Conservation (phyloP, 176 grass and related monocot genomes). For the Oryza nivara region DNA sequence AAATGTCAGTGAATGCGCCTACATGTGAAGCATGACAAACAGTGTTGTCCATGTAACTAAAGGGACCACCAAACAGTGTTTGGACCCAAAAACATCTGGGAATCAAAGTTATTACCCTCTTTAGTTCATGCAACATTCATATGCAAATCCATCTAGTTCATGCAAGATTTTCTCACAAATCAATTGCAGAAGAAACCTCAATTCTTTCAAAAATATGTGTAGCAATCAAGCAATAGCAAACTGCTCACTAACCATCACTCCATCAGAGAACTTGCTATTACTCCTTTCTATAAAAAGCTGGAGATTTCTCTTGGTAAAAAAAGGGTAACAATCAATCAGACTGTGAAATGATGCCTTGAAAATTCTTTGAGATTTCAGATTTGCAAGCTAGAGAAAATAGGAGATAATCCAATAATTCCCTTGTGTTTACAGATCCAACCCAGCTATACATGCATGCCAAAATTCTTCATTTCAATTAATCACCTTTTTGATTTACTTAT, state of each 20-base stretch:
- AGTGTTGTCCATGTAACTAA: neutral
- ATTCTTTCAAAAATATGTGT: neutral
- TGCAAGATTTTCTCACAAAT: neutral
- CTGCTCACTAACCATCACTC: neutral
- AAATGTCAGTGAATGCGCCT: conserved; percentile 29
- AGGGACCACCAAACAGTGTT: conserved; percentile 15
- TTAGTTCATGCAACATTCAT: neutral
- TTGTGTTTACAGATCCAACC: conserved; percentile 38
- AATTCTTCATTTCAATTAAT: neutral
- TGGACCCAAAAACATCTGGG: conserved; percentile 31
- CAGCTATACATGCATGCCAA: neutral
- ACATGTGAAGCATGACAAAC: conserved; percentile 33
- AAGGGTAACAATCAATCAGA: neutral
- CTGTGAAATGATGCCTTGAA: neutral
- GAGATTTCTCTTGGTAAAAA: neutral
- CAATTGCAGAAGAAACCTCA: neutral
- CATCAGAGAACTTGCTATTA: neutral
- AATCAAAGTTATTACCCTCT: conserved; percentile 30
- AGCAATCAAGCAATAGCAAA: neutral
- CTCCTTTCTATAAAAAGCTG: neutral
- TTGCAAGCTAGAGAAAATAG: conserved; percentile 16
- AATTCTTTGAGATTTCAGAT: neutral
- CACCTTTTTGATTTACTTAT: neutral
- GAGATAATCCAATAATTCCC: conserved; percentile 21
- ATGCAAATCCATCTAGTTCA: neutral